Evolutionary conservation across 148 eudicot species (phyloP).

Genomic region (Cornus florida): DNA sequence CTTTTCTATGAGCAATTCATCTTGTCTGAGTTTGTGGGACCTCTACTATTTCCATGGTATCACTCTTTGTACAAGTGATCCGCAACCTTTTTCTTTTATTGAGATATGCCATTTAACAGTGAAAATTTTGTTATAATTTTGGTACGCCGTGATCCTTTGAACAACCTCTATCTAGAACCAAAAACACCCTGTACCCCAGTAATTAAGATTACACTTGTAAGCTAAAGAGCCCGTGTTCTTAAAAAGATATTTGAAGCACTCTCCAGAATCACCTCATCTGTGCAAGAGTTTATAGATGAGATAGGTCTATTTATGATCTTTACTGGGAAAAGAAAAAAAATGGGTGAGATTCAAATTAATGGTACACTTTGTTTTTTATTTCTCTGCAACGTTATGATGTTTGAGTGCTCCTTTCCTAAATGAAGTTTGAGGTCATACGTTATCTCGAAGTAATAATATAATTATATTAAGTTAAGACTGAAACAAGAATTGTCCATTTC

Average conservation of each 20-base stretch:
- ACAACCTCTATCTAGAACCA: background rate
- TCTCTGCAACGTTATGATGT: background rate
- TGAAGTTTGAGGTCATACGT: background rate
- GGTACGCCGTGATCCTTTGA: background rate
- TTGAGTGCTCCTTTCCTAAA: background rate
- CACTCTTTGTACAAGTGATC: too few relatives aligned
- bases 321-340: background rate
- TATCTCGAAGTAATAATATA: too few relatives aligned
- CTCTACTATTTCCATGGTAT: background rate
- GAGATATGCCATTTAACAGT: too few relatives aligned
- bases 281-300: background rate
- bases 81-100: too few relatives aligned
- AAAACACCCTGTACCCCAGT: background rate
- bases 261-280: background rate
- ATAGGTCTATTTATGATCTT: background rate
- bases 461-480: background rate
- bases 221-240: background rate
- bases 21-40: background rate
- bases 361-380: background rate
- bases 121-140: background rate
- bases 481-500: background rate
- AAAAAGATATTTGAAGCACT: background rate
- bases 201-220: background rate
- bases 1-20: background rate
- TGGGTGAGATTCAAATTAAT: background rate